Evolutionary conservation across 2,329 filamentous ascomycete species (phyloP).

Genomic region (Fusarium pseudonygamai): DNA sequence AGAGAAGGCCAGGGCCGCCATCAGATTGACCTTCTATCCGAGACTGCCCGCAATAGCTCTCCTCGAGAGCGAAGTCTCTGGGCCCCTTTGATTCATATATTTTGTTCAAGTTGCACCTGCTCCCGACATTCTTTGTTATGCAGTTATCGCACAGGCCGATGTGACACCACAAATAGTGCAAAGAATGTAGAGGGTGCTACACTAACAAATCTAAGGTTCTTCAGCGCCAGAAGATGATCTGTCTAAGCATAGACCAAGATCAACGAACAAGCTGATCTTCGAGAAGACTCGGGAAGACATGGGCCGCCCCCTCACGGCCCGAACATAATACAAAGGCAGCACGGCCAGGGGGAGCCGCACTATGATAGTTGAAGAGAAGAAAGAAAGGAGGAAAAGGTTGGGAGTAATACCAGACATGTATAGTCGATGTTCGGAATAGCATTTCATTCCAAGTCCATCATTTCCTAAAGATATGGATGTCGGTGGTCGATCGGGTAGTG

Average conservation of each 20-base stretch:
- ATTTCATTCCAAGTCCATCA: neutral
- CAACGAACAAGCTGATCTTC: neutral
- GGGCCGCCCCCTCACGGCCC: neutral
- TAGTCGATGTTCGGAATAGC: neutral
- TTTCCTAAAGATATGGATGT: neutral
- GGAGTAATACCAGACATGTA: neutral
- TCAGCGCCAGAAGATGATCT: neutral
- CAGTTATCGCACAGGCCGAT: neutral
- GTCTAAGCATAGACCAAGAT: fast-evolving
- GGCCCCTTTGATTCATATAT: neutral
- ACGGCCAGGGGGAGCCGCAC: neutral
- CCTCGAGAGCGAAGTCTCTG: too few species aligned
- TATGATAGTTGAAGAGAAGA: neutral
- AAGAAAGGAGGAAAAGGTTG: neutral
- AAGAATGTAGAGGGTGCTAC: neutral
- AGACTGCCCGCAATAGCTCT: neutral
- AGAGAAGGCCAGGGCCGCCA: neutral
- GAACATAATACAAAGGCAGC: neutral
- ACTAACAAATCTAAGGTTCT: neutral
- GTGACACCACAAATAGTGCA: too few species aligned
- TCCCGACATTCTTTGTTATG: neutral
- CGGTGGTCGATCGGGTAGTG: neutral
- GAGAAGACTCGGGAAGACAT: neutral
- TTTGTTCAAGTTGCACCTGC: neutral
- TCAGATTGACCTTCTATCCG: neutral